A percentile compares a stretch with the other conserved stretches of the same genome.
These are phyloP conservation scores for Neurospora terricola DNA, from an alignment of 495 filamentous ascomycete genomes.

Conservation along the genomic window DNA sequence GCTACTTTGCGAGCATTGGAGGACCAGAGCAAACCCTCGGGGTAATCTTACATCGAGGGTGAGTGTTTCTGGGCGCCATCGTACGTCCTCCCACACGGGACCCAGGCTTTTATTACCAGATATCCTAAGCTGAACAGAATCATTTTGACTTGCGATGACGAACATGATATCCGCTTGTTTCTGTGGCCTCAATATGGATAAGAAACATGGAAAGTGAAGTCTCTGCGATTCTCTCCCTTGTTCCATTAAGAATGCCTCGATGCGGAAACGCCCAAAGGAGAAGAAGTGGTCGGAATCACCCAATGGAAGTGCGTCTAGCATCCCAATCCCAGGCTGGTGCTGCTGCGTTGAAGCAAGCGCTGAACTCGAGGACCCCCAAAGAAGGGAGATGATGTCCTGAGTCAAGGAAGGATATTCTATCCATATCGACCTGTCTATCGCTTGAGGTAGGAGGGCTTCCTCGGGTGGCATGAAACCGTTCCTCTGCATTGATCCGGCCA, in stretches of 20 bases:
- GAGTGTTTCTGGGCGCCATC: slow-evolving; percentile 57
- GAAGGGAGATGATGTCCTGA: slow-evolving; percentile 52
- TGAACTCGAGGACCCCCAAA: slow-evolving; percentile 50
- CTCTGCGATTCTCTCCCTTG: slow-evolving; percentile 53
- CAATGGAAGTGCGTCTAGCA: slow-evolving; percentile 61
- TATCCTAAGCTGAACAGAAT: slow-evolving; percentile 63
- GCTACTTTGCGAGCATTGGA: slow-evolving; percentile 62
- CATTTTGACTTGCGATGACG: slow-evolving; percentile 65
- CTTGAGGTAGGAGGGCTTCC: slow-evolving; percentile 52
- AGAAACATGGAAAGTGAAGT: slow-evolving; percentile 56
- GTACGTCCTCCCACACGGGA: slow-evolving; percentile 67
- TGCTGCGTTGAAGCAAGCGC: slow-evolving; percentile 28
- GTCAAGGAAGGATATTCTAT: slow-evolving; percentile 59
- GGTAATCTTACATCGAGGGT: slow-evolving; percentile 56
- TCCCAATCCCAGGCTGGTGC: slow-evolving; percentile 28
- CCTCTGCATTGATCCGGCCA: slow-evolving; percentile 71
- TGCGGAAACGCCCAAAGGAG: slow-evolving; percentile 64
- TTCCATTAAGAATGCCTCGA: slow-evolving; percentile 58
- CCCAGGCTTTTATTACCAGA: slow-evolving; percentile 56
- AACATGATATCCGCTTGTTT: slow-evolving; percentile 56
- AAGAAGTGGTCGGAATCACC: slow-evolving; percentile 61
- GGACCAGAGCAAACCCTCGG: slow-evolving; percentile 54
- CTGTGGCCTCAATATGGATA: slow-evolving; percentile 63
- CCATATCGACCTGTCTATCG: slow-evolving; percentile 66
- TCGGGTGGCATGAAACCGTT: slow-evolving; percentile 64